Evolutionary conservation across 371 early-diverging fungal genomes (phyloP), one percentile per base, ranked within the genome.

Genomic region (Syncephalastrum sp.): DNA sequence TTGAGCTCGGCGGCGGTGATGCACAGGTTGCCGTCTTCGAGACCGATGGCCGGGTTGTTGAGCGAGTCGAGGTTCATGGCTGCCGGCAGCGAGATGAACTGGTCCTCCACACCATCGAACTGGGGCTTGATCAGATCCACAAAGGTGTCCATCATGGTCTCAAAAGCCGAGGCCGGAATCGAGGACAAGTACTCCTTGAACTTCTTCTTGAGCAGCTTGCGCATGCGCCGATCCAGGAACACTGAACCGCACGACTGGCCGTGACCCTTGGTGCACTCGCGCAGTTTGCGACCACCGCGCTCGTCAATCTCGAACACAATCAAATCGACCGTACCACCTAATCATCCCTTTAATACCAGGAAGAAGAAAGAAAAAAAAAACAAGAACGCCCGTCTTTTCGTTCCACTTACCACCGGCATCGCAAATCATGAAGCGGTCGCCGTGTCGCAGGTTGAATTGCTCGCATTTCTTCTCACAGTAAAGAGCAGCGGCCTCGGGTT

Each of bases 251-350:
- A 81, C 8, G 77, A 74, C 17, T 73, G 79, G 44, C 84, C 82
- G 29, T 83, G 82, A 14, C 84, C 84, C 57, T 75, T 77, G 45
- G 84, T 83, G 46, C 75, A 75, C 60, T 83, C 84, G 29, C 73
- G 73, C 23, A 83, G 60, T 7, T 67, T 75, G 44, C 79, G 63
- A 15, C 64, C 74, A 46, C 29, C 45, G 29, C 57, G 60, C 17
- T 64, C 72, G 51, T 71, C 67, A 50, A 71, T 64, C 48, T 71
- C 67, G 48, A 71, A 71, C 5, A 71, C 72, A 47, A 71, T 71
- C 58, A 71, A 60, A 63, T 67, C 72, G 47, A 71, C 67, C 5
- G 72, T 71, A 50, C 70, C 70, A 61, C 68, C 65, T 64, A 60
- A 7, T 67, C 64, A 41, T 23, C 6, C 29, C 29, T 7, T 29